A percentile compares a stretch with the other conserved stretches of the same genome.
These are phyloP conservation scores for Cercospora zeae-maydis DNA, from an alignment of 2,329 filamentous ascomycete genomes.

Conservation along the genomic window DNA sequence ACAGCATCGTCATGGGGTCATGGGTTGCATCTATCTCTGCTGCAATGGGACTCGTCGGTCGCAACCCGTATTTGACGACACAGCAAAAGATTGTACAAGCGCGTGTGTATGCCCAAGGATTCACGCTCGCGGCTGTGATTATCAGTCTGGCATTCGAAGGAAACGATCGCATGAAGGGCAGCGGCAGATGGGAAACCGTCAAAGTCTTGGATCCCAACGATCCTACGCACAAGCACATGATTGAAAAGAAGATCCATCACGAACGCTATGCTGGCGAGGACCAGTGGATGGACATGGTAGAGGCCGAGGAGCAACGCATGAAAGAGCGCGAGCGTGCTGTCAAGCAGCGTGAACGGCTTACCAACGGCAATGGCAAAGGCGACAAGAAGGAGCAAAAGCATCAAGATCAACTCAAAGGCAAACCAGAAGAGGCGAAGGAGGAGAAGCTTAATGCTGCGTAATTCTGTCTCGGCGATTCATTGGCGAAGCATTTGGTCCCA, in stretches of 20 bases:
- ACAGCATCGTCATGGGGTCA: constrained; percentile 75
- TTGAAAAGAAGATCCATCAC: constrained; percentile 84
- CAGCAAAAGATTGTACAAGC: constrained; percentile 91
- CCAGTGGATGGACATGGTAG: constrained; percentile 91
- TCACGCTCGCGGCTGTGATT: constrained; percentile 80
- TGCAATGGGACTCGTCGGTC: constrained; percentile 70
- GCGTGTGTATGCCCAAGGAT: constrained; percentile 86
- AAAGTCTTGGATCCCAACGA: constrained; percentile 76
- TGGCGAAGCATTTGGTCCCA: too few relatives aligned
- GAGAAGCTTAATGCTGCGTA: constrained; percentile 26
- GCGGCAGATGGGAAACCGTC: constrained; percentile 79
- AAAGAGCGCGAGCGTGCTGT: constrained; percentile 49
- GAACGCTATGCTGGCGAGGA: constrained; percentile 86
- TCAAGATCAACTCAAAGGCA: constrained; percentile 20
- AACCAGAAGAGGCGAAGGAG: constrained; percentile 24
- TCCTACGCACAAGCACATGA: constrained; percentile 74
- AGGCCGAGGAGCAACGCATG: constrained; percentile 65
- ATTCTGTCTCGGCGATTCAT: neutral
- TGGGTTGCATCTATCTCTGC: constrained; percentile 79
- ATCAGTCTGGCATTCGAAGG: constrained; percentile 80
- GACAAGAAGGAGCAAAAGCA: constrained; percentile 18
- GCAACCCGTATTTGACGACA: constrained; percentile 69
- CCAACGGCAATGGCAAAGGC: constrained; percentile 17
- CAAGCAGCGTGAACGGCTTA: constrained; percentile 26
- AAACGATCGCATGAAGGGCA: constrained; percentile 70